Conservation (phyloP, 2,329 filamentous ascomycete genomes). For the Nothopassalora personata region DNA sequence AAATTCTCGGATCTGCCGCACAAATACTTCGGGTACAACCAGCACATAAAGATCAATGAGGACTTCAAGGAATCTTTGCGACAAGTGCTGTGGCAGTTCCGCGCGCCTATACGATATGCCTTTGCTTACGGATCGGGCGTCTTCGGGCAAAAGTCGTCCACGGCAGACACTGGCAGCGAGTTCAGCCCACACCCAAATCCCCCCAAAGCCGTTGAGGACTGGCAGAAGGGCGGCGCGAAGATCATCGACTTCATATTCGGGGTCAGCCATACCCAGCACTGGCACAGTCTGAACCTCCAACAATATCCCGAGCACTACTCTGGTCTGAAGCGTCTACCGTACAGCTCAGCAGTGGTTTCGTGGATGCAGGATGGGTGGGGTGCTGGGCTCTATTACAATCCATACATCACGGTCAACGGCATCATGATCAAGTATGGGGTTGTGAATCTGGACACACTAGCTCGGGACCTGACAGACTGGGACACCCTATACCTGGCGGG, state of each 20-base stretch:
- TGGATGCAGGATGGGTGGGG: constrained; percentile 82
- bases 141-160: constrained; percentile 65
- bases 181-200: constrained; percentile 74
- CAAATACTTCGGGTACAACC: constrained; percentile 83
- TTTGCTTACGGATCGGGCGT: constrained; percentile 98
- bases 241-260: constrained; percentile 99
- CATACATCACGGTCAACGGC: constrained; percentile 89
- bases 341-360: constrained; percentile 76
- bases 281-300: constrained; percentile 86
- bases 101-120: constrained; percentile 88
- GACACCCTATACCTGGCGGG: constrained; percentile 94
- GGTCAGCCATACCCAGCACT: constrained; percentile 89
- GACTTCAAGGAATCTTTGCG: constrained; percentile 90
- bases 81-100: constrained; percentile 83
- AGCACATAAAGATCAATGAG: constrained; percentile 91
- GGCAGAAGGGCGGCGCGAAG: constrained; percentile 82
- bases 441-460: constrained; percentile 86
- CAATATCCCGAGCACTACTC: constrained; percentile 94
- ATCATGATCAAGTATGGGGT: constrained; percentile 98
- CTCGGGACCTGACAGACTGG: constrained; percentile 82
- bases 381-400: constrained; percentile 96
- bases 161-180: constrained; percentile 44
- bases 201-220: constrained; percentile 71
- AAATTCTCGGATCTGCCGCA: constrained; percentile 68
- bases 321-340: constrained; percentile 62